A percentile compares a stretch with the other conserved stretches of the same genome.
Evolutionary conservation across 2,329 filamentous ascomycete genomes (phyloP).

Genomic region (Ceratocystis alfenasii): DNA sequence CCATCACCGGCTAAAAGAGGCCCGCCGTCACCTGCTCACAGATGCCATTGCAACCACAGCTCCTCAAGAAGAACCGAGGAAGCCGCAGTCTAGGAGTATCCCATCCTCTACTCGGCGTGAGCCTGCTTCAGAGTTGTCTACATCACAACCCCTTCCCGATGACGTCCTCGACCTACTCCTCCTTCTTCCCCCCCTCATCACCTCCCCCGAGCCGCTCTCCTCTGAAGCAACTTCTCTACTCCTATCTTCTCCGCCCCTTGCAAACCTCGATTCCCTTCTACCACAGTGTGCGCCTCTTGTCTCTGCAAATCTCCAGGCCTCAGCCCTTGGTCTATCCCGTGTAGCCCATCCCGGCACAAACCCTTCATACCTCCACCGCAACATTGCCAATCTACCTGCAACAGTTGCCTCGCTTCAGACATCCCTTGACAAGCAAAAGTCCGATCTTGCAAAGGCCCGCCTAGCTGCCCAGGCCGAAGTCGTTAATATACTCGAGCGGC

Average conservation of each 20-base stretch:
- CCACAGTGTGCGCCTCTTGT: slow-evolving; percentile 38
- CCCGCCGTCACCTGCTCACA: slow-evolving; percentile 41
- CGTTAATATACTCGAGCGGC: slow-evolving; percentile 28
- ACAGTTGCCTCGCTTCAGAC: slow-evolving; percentile 32
- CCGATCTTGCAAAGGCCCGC: slow-evolving; percentile 32
- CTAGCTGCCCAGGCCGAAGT: slow-evolving; percentile 29
- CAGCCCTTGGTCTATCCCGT: slow-evolving; percentile 39
- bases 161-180: slow-evolving; percentile 33
- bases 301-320: slow-evolving; percentile 38
- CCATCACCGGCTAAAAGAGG: slow-evolving; percentile 36
- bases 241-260: slow-evolving; percentile 40
- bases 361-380: slow-evolving; percentile 46
- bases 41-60: slow-evolving; percentile 39
- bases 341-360: slow-evolving; percentile 38
- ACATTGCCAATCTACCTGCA: slow-evolving; percentile 38
- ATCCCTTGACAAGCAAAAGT: slow-evolving; percentile 28
- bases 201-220: slow-evolving; percentile 30
- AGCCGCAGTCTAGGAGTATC: slow-evolving; percentile 26
- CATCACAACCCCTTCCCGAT: slow-evolving; percentile 33
- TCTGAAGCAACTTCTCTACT: slow-evolving; percentile 34
- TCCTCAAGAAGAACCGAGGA: slow-evolving; percentile 27
- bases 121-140: slow-evolving; percentile 23
- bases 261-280: slow-evolving; percentile 37
- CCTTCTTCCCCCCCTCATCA: slow-evolving; percentile 41
- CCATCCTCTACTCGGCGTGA: slow-evolving; percentile 22